Percentiles rank a stretch among this genome's conserved stretches.
These are phyloP conservation scores for Herpotrichia juniperi DNA, from an alignment of 2,329 filamentous ascomycete species.

Conservation along the genomic window DNA sequence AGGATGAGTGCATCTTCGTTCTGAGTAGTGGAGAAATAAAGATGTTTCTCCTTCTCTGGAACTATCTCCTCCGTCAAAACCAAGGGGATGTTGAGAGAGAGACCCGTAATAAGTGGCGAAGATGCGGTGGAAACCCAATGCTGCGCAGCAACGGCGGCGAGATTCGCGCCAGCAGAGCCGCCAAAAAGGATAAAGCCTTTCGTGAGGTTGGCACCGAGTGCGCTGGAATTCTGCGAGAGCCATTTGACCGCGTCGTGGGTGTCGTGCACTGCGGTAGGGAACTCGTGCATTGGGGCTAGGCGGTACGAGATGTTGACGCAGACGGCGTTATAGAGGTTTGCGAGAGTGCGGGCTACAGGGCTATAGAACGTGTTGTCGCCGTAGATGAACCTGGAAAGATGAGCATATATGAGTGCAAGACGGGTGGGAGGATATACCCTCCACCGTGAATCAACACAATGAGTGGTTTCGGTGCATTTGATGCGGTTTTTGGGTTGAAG, in stretches of 20 bases:
- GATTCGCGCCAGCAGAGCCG: conserved; percentile 55
- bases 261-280: neutral
- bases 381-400: too few relatives aligned
- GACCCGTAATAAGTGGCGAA: conserved; percentile 46
- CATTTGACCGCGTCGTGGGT: neutral
- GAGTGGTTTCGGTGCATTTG: too few relatives aligned
- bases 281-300: neutral
- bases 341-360: too few relatives aligned
- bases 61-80: conserved; percentile 44
- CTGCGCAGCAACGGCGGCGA: conserved; percentile 51
- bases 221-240: conserved; percentile 11
- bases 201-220: conserved; percentile 43
- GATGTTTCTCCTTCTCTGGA: conserved; percentile 44
- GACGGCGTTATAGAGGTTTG: neutral
- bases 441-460: too few relatives aligned
- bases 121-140: conserved; percentile 45
- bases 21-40: conserved; percentile 44
- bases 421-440: too few relatives aligned
- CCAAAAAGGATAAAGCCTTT: conserved; percentile 55
- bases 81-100: conserved; percentile 50
- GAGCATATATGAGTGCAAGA: too few relatives aligned
- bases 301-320: neutral
- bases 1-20: conserved; percentile 4
- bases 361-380: too few relatives aligned
- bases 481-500: too few relatives aligned